A percentile compares a stretch with the other conserved stretches of the same genome.
These are phyloP conservation scores for Arachnomyces sp. DNA, from an alignment of 2,329 filamentous ascomycete genomes.

Conservation along the genomic window DNA sequence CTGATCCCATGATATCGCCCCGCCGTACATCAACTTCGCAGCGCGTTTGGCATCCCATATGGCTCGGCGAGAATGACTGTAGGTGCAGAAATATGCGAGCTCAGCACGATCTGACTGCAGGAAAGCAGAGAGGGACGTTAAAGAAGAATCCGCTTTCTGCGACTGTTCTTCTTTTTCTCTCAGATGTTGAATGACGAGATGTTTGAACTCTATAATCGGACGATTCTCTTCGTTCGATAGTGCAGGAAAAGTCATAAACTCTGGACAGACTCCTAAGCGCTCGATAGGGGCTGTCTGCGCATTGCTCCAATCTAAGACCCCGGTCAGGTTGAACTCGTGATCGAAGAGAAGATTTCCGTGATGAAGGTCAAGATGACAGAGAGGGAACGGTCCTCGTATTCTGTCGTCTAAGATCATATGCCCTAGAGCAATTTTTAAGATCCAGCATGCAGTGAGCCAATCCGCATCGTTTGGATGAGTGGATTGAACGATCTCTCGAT, in stretches of 20 bases:
- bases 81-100: constrained; percentile 3
- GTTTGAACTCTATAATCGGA: constrained; percentile 7
- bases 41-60: constrained; percentile 4
- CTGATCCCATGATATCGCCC: constrained; percentile 5
- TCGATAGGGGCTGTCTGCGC: constrained; percentile 29
- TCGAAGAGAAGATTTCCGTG: constrained; percentile 37
- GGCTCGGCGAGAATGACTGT: constrained; percentile 2
- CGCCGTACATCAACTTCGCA: constrained; percentile 3
- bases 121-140: neutral
- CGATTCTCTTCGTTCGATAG: constrained; percentile 21
- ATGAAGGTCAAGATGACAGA: constrained; percentile 28
- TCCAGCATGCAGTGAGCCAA: constrained; percentile 7
- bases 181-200: constrained; percentile 5
- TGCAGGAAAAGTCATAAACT: constrained; percentile 24
- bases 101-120: neutral
- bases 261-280: constrained; percentile 28
- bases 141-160: too few species aligned
- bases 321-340: constrained; percentile 32
- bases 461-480: constrained; percentile 5
- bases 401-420: constrained; percentile 4
- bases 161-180: constrained; percentile 2
- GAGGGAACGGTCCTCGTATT: constrained; percentile 27
- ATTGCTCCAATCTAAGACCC: constrained; percentile 30
- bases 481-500: neutral
- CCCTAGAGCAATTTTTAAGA: constrained; percentile 2